These are phyloP conservation scores for Rhazya stricta DNA, from an alignment of 257 asterid species.

Conservation along the genomic window DNA sequence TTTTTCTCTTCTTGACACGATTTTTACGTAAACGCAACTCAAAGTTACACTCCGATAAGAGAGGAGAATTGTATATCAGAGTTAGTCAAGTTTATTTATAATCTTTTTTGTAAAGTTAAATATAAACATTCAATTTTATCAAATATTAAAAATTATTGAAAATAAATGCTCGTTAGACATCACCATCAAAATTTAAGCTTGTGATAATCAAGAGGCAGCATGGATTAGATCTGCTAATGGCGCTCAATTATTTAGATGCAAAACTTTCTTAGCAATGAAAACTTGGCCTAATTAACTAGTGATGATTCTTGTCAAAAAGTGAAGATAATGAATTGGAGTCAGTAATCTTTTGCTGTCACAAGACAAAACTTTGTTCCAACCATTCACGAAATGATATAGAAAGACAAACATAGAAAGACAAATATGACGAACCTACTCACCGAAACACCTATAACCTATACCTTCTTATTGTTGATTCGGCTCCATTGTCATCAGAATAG, in stretches of 20 bases:
- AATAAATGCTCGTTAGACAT: conserved; percentile 2
- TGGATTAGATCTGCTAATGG: conserved; percentile 17
- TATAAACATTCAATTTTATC: no score
- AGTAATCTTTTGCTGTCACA: conserved; percentile 34
- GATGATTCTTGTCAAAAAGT: conserved; percentile 37
- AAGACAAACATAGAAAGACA: conserved; percentile 44
- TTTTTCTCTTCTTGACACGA: no score
- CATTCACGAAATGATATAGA: conserved; percentile 24
- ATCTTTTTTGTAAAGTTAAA: no score
- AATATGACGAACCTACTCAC: conserved; percentile 11
- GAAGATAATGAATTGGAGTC: conserved; percentile 45
- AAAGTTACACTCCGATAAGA: no score
- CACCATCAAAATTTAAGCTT: conserved; percentile 18
- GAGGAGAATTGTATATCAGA: no score
- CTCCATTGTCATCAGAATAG: neutral
- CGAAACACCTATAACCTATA: neutral
- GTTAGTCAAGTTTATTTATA: no score
- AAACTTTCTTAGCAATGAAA: conserved; percentile 12
- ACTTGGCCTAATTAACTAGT: conserved; percentile 23
- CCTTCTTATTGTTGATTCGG: neutral
- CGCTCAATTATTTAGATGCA: conserved; percentile 24
- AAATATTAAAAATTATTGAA: no score
- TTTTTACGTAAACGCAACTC: no score
- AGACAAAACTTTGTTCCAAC: conserved; percentile 22
- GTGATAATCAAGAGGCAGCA: conserved; percentile 2